Percentiles rank a stretch among this genome's conserved stretches.
These are phyloP conservation scores for Pterocarpus santalinus DNA, from an alignment of 306 rosid genomes.

Conservation along the genomic window DNA sequence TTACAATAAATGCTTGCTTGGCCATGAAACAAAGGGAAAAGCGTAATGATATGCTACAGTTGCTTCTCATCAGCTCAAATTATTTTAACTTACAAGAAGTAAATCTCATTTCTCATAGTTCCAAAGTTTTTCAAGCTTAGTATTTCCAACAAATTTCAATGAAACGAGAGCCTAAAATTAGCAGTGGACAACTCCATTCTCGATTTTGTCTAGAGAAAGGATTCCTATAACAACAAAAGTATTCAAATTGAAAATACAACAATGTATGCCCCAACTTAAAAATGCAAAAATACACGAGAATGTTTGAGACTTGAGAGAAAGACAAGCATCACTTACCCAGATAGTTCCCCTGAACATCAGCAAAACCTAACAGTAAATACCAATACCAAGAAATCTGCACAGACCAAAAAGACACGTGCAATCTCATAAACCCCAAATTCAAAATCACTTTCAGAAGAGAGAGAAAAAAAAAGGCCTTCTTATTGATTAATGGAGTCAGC, in stretches of 20 bases:
- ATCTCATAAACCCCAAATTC: conserved; percentile 33
- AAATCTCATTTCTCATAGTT: neutral
- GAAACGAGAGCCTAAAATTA: no score
- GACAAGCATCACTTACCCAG: conserved; percentile 55
- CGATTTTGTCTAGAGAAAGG: no score
- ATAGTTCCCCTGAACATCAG: conserved; percentile 77
- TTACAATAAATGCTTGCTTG: neutral
- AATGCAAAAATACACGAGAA: neutral
- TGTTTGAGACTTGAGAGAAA: neutral
- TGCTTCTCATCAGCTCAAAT: neutral
- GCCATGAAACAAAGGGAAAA: neutral
- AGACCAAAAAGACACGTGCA: neutral
- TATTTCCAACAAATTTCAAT: neutral
- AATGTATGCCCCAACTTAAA: no score
- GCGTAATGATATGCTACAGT: neutral
- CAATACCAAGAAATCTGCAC: conserved; percentile 83
- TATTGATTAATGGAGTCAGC: neutral
- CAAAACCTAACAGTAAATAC: conserved; percentile 71
- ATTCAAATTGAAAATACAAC: no score
- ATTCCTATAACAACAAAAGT: no score
- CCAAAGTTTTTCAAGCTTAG: no score
- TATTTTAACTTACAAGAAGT: neutral
- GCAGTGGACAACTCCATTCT: no score
- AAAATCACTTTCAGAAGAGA: neutral
- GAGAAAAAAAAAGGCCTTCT: neutral